phyloP scores from a whole-genome alignment of 1,284 basidiomycete species.

The Tilletia walkeri region DNA sequence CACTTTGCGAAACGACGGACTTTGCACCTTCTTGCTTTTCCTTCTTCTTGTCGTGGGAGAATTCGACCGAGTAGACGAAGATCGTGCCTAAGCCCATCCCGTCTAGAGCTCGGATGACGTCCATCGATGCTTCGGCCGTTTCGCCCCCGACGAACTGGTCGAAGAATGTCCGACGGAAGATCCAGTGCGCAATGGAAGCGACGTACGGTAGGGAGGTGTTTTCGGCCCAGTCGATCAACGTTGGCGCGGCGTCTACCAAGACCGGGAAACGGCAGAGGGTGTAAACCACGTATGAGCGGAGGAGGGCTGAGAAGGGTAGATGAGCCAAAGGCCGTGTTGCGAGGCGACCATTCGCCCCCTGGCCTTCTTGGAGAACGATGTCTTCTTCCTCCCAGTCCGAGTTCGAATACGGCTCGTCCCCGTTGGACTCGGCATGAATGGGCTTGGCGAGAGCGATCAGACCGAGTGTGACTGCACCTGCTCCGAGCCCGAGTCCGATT shows the following conservation, averaged over 20 bases:
- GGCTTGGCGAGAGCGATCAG: background rate
- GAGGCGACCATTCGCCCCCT: background rate
- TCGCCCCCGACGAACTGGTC: constrained; percentile 79
- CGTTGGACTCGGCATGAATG: no score
- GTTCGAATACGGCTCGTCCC: background rate
- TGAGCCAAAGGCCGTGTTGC: constrained; percentile 23
- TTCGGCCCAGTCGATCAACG: constrained; percentile 63
- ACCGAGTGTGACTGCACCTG: background rate
- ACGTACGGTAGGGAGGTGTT: constrained; percentile 69
- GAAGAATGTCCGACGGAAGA: constrained; percentile 82
- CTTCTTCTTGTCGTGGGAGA: constrained; percentile 63
- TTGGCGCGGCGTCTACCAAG: constrained; percentile 74
- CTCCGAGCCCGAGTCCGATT: background rate
- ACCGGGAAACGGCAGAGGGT: constrained; percentile 73
- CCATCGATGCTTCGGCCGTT: constrained; percentile 68
- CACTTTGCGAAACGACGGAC: background rate
- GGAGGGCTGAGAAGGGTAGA: constrained; percentile 56
- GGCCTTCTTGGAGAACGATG: background rate
- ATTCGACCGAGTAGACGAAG: constrained; percentile 82
- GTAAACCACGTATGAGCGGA: constrained; percentile 77
- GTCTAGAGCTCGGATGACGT: constrained; percentile 65
- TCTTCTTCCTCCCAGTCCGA: constrained; percentile 5
- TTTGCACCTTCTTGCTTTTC: constrained; percentile 68
- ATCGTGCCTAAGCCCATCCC: constrained; percentile 69
- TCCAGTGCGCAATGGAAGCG: constrained; percentile 66